A percentile compares a stretch with the other conserved stretches of the same genome.
phyloP scores from a whole-genome alignment of 768 basidiomycete genomes.

The Suillus cothurnatus region DNA sequence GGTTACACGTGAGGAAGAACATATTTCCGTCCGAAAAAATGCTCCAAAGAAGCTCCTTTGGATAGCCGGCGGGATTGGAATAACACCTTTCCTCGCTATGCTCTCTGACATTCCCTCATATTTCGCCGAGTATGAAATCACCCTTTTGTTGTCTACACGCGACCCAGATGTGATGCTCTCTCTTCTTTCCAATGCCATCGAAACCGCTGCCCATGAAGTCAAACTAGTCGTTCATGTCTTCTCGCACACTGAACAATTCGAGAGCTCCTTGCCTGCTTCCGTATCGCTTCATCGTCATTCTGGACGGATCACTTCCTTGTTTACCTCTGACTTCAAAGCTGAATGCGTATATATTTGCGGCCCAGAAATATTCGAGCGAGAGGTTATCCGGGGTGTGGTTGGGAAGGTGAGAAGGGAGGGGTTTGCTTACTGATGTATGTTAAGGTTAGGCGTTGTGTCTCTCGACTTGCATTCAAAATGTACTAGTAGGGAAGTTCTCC shows the following conservation, averaged over 20 bases:
- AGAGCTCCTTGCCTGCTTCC: slow-evolving; percentile 4
- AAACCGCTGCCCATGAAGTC: neutral
- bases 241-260: slow-evolving; percentile 14
- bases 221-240: slow-evolving; percentile 45
- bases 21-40: neutral
- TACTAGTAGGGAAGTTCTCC: neutral
- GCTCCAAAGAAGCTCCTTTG: slow-evolving; percentile 42
- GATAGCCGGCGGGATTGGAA: slow-evolving; percentile 65
- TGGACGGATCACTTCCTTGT: slow-evolving; percentile 15
- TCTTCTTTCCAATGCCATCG: slow-evolving; percentile 26
- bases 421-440: slow-evolving; percentile 43
- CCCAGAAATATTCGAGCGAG: slow-evolving; percentile 46
- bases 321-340: slow-evolving; percentile 15
- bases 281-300: neutral
- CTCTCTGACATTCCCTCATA: slow-evolving; percentile 22
- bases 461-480: slow-evolving; percentile 36
- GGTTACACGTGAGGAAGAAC: neutral
- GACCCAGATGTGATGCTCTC: slow-evolving; percentile 54
- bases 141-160: slow-evolving; percentile 51
- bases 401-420: slow-evolving; percentile 39
- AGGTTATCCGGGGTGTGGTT: slow-evolving; percentile 39
- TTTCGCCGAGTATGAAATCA: slow-evolving; percentile 37
- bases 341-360: slow-evolving; percentile 49
- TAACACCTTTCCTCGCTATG: slow-evolving; percentile 69
- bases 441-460: slow-evolving; percentile 10